These are phyloP conservation scores for Apiospora koreana DNA, from an alignment of 2,329 filamentous ascomycete genomes.

Conservation along the genomic window DNA sequence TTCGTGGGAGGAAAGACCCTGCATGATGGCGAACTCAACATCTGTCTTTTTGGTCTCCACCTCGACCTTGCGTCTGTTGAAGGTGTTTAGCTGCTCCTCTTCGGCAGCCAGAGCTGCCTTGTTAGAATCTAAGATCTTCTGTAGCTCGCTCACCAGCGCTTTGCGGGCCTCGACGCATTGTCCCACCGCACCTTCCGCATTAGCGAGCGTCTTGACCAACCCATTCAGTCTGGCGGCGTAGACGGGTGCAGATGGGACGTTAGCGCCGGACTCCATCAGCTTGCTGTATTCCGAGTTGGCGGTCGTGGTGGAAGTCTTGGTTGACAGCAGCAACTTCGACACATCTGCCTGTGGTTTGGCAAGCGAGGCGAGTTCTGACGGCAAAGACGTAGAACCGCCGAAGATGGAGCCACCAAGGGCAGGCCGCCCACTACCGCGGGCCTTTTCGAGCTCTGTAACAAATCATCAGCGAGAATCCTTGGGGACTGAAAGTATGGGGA, in stretches of 20 bases:
- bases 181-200: conserved; percentile 84
- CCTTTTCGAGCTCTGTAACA: conserved; percentile 61
- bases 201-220: conserved; percentile 85
- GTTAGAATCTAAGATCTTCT: conserved; percentile 78
- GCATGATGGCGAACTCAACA: conserved; percentile 90
- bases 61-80: conserved; percentile 66
- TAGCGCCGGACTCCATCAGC: conserved; percentile 69
- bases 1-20: conserved; percentile 65
- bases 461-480: conserved; percentile 52
- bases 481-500: neutral
- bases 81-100: conserved; percentile 61
- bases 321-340: conserved; percentile 69
- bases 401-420: conserved; percentile 68
- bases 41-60: conserved; percentile 84
- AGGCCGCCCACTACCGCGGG: conserved; percentile 52
- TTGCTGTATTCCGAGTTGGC: conserved; percentile 85
- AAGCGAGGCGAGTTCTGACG: conserved; percentile 76
- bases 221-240: conserved; percentile 88
- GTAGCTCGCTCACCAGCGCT: conserved; percentile 75
- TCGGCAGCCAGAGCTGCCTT: conserved; percentile 70
- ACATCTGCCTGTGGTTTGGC: conserved; percentile 72
- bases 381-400: conserved; percentile 60
- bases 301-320: conserved; percentile 66
- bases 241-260: conserved; percentile 79
- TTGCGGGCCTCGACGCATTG: conserved; percentile 86